Percentiles rank a stretch among this genome's conserved stretches.
Evolutionary conservation across 2,329 filamentous ascomycete species (phyloP).

Genomic region (Verticillium alfalfae): DNA sequence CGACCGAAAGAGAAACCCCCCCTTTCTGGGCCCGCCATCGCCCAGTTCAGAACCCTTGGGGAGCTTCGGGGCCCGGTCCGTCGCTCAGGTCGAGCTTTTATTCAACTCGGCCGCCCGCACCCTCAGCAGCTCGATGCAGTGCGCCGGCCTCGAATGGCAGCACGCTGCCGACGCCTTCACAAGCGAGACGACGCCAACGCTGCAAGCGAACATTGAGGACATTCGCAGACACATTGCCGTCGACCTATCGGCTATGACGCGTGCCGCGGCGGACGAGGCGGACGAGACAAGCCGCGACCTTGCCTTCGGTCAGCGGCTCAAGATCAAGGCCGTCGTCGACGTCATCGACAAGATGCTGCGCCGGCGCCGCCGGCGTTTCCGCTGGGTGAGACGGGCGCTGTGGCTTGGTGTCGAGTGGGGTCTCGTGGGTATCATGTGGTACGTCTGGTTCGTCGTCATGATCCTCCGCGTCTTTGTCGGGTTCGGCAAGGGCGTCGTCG

Average conservation of each 20-base stretch:
- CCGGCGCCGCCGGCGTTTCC: conserved; percentile 59
- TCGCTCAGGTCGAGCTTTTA: conserved; percentile 41
- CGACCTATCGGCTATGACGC: conserved; percentile 56
- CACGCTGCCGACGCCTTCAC: conserved; percentile 54
- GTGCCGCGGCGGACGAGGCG: conserved; percentile 67
- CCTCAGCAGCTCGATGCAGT: conserved; percentile 39
- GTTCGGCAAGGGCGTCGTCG: conserved; percentile 52
- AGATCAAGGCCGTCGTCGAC: conserved; percentile 76
- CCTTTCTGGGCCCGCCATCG: conserved; percentile 40
- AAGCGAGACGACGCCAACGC: conserved; percentile 47
- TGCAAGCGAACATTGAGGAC: conserved; percentile 41
- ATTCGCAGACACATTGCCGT: conserved; percentile 41
- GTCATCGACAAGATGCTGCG: conserved; percentile 72
- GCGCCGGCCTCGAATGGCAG: conserved; percentile 51
- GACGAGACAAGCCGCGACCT: conserved; percentile 74
- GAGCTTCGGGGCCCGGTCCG: conserved; percentile 24
- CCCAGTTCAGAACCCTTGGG: conserved; percentile 27
- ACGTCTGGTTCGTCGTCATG: conserved; percentile 85
- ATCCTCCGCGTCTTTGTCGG: conserved; percentile 62
- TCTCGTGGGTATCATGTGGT: conserved; percentile 88
- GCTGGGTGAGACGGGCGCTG: conserved; percentile 69
- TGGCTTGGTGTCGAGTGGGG: conserved; percentile 86
- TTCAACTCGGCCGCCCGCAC: conserved; percentile 47
- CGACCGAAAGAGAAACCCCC: conserved; percentile 8
- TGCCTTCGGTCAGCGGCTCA: conserved; percentile 68